Evolutionary conservation across 257 asterid genomes (phyloP), one percentile per base, ranked within the genome.

Genomic region (Ligustrum vulgare): DNA sequence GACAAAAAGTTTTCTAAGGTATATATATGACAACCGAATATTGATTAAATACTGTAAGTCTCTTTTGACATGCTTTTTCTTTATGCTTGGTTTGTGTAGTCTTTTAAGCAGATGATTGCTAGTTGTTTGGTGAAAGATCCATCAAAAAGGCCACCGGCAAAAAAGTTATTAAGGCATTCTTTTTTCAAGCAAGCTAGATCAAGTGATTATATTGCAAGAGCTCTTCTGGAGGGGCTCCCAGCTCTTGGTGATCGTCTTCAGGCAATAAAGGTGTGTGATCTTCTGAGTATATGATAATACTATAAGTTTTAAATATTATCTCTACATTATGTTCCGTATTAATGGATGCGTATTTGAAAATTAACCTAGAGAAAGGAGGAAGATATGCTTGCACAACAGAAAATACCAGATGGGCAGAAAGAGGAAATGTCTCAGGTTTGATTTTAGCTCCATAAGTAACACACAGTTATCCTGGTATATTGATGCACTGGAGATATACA

Each of bases 91-190:
- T 75, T 68, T 77, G 72, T 62, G 70, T 82, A 95, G 99, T 91
- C 97, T 68, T 95, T 91, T 80, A 93, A 90, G 91, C 94, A 95
- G 87, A 95, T 95, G 98, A 93, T 88, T 80, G 98, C 96, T 76
- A 91, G 96, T 80, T 95, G 99, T 82, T 88, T 95, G 89, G 98
- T 93, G 77, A 95, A 95, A 88, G 99, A 95, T 85, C 98, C 98
- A 83, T 81, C 89, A 68, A 93, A 90, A 88, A 88, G 99, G 76
- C 98, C 99, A 64, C 83, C 98, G 45, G 97, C 99, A 32, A 93
- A 87, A 66, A 91, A 83, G 84, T 79, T 95, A 84, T 82, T 93
- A 72, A 95, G 86, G 84, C 97, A 95, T 82, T 73, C 93, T 11
- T 93, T 95, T 78, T 95, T 93, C 86, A 95, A 90, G 90, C 94